These are phyloP conservation scores for Echeveria elegans DNA, from an alignment of 164 flowering plant genomes.

Conservation along the genomic window DNA sequence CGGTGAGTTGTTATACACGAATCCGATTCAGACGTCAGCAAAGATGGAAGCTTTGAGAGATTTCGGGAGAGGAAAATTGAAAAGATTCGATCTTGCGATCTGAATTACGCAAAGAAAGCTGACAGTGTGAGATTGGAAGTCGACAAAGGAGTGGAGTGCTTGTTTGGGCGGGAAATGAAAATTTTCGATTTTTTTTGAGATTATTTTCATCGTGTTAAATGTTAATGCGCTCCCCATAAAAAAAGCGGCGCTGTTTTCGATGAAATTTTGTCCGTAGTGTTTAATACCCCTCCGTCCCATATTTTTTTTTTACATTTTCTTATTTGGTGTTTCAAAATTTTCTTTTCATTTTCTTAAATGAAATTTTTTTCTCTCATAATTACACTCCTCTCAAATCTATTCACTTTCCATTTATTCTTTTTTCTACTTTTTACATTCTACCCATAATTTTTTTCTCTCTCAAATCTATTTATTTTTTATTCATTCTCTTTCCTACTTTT, in stretches of 20 bases:
- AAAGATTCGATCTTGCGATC: background rate
- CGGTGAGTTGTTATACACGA: background rate
- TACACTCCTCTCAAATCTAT: no score
- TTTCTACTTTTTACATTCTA: no score
- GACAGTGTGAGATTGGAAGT: background rate
- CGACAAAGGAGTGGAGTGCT: background rate
- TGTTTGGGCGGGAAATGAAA: conserved; percentile 6
- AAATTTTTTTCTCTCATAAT: no score
- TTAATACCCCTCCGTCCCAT: no score
- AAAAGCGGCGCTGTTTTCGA: background rate
- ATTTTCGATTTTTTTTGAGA: no score
- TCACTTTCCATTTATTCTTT: no score
- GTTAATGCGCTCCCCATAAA: conserved; percentile 1
- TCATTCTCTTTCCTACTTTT: no score
- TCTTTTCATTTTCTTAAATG: no score
- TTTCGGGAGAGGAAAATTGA: background rate
- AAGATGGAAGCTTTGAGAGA: background rate
- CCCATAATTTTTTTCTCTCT: no score
- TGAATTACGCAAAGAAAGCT: background rate
- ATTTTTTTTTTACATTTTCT: no score
- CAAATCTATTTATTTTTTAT: no score
- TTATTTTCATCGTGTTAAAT: background rate
- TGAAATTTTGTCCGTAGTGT: background rate
- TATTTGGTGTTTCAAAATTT: no score
- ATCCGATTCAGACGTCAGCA: background rate